phyloP scores from a whole-genome alignment of 768 basidiomycete genomes.

The Megacollybia marginata region DNA sequence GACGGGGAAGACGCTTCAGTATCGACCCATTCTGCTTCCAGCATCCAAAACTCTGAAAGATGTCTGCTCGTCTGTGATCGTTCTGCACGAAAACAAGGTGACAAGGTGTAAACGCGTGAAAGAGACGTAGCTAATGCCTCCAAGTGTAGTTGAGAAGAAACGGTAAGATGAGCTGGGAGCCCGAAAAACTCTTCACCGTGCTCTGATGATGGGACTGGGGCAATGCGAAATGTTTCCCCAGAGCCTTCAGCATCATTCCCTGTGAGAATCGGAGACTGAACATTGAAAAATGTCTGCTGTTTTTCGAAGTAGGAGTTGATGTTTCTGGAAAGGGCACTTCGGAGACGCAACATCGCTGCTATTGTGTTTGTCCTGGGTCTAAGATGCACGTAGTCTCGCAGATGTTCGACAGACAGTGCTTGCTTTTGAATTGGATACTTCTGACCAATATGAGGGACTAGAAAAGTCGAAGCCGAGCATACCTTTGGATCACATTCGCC shows the following conservation, averaged over 20 bases:
- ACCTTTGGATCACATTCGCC: conserved; percentile 44
- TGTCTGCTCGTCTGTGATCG: conserved; percentile 84
- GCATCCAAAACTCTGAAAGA: conserved; percentile 98
- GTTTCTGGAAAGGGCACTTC: conserved; percentile 47
- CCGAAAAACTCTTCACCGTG: conserved; percentile 59
- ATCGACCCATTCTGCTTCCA: conserved; percentile 81
- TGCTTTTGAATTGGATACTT: conserved; percentile 92
- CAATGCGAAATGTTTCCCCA: conserved; percentile 82
- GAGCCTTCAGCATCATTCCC: conserved; percentile 94
- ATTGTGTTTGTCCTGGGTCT: conserved; percentile 70
- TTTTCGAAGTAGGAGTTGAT: conserved; percentile 73
- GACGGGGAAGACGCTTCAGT: neutral
- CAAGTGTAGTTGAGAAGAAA: conserved; percentile 93
- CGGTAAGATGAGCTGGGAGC: conserved; percentile 77
- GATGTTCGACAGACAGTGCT: conserved; percentile 64
- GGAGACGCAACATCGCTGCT: conserved; percentile 69
- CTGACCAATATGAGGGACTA: conserved; percentile 26
- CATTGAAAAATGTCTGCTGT: conserved; percentile 65
- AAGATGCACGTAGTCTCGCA: conserved; percentile 85
- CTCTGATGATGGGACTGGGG: conserved; percentile 23
- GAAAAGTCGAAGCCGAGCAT: conserved; percentile 3
- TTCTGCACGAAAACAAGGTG: conserved; percentile 94
- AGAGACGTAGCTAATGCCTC: conserved; percentile 78
- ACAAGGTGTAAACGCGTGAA: conserved; percentile 84
- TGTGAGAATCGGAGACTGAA: conserved; percentile 84